Base-by-base conservation (phyloP, 768 basidiomycete genomes). In the Podaxis carcinomalis region DNA sequence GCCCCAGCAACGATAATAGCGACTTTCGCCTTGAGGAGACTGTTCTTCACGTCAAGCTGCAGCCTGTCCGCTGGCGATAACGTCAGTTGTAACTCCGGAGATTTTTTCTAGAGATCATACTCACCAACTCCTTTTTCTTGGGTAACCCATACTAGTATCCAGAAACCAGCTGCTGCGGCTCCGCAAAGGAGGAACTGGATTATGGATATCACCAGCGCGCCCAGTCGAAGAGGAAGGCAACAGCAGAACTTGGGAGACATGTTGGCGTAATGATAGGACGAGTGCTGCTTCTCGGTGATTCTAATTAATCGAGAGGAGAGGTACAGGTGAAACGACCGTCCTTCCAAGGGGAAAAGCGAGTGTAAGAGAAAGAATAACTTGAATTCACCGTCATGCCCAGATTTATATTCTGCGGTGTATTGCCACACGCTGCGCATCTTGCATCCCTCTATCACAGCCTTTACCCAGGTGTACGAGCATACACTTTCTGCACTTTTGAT, bases 151-250 rank as follows among this genome's bases (percentile, higher is more conserved):
- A 72, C 64, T 21, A 67, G 66, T 65, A 59, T 73, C 72, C 72
- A 73, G n/a, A 70, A 62, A n/a, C 73, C 35, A 2, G 64, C 77
- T 3, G 75, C 73, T 16, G 70, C 65, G 1, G 62, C 65, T 1
- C 70, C 75, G 44, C 67, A 72, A 10, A 75, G 55, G 42, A 76
- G n/a, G 65, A 79, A 78, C 42, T 78, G 75, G 44, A 77, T 47
- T 57, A 78, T 68, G 1, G 78, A 75, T 47, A 80, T 77, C 21
- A 79, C 57, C 19, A 77, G 57, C 13, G 77, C 75, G 47, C 78
- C 78, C 42, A 79, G 65, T 21, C 78, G 74, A 44, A 78, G 73
- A n/a, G 78, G 78, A 11, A 80, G 66, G 60, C 78, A 80, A 57
- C 73, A 77, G 7, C 77, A 70, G 63, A 77, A 77, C 65, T 78